phyloP scores from a whole-genome alignment of 2,329 filamentous ascomycete genomes.

The Aspergillus versicolor region DNA sequence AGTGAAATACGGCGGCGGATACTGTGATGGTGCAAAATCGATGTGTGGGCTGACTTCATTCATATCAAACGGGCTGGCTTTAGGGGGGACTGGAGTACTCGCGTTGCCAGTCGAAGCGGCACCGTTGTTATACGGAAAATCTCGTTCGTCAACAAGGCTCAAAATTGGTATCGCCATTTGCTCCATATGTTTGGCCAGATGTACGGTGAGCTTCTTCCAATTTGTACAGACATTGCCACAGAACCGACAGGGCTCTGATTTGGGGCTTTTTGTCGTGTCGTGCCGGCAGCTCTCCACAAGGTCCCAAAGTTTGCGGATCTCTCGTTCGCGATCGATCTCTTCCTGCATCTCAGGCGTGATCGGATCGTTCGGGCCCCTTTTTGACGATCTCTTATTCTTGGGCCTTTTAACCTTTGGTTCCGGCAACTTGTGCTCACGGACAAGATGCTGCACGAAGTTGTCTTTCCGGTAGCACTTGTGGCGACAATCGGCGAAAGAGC shows the following conservation, averaged over 20 bases:
- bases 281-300: slow-evolving; percentile 75
- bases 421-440: slow-evolving; percentile 82
- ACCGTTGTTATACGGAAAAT: slow-evolving; percentile 26
- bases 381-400: slow-evolving; percentile 55
- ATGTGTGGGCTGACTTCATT: slow-evolving; percentile 6
- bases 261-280: slow-evolving; percentile 64
- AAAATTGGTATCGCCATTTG: slow-evolving; percentile 82
- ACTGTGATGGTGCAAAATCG: slow-evolving; percentile 14
- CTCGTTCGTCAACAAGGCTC: slow-evolving; percentile 45
- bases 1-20: slow-evolving; percentile 12
- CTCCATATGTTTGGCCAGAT: slow-evolving; percentile 92
- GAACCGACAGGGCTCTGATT: slow-evolving; percentile 81
- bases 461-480: slow-evolving; percentile 85
- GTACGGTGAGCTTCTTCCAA: slow-evolving; percentile 94
- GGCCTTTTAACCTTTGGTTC: slow-evolving; percentile 76
- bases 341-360: slow-evolving; percentile 27
- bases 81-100: slow-evolving; percentile 8
- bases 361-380: slow-evolving; percentile 52
- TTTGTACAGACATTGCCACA: slow-evolving; percentile 76
- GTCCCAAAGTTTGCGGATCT: slow-evolving; percentile 67
- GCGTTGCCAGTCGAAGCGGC: slow-evolving; percentile 11
- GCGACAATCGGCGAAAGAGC: slow-evolving; percentile 74
- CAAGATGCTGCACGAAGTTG: slow-evolving; percentile 90
- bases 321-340: slow-evolving; percentile 30
- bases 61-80: not conserved